Evolutionary conservation across 1,284 basidiomycete genomes (phyloP).

Genomic region (Puccinia triticina): DNA sequence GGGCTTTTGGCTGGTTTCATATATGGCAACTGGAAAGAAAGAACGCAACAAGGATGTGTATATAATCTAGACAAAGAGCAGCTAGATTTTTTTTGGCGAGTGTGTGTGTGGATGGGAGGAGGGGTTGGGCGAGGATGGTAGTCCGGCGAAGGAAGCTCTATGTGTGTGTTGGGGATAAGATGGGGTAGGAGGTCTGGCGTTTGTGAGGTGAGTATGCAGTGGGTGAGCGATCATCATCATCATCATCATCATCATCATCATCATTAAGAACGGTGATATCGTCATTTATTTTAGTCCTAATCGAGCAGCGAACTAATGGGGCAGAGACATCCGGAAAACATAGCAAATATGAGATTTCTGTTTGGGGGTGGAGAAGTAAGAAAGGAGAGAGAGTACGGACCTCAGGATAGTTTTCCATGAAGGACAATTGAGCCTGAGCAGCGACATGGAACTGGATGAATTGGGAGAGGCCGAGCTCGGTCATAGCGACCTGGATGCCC

Average conservation of each 20-base stretch:
- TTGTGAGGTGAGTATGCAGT: neutral
- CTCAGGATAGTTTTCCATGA: constrained; percentile 78
- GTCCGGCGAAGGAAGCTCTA: too few species aligned
- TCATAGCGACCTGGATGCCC: constrained; percentile 82
- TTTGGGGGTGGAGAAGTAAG: neutral
- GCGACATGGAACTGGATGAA: constrained; percentile 63
- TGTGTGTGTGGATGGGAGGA: too few species aligned
- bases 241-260: too few species aligned
- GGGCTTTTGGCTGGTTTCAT: too few species aligned
- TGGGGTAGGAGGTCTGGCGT: neutral
- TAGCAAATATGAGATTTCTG: neutral
- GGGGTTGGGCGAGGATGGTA: too few species aligned
- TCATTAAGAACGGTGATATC: too few species aligned
- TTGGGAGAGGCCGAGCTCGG: constrained; percentile 84
- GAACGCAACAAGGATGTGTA: too few species aligned
- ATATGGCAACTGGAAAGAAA: too few species aligned
- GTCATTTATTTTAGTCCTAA: constrained; percentile 24
- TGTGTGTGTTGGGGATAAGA: neutral
- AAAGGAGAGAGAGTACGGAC: constrained; percentile 54
- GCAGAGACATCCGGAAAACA: neutral
- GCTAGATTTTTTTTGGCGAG: too few species aligned
- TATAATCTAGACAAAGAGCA: too few species aligned
- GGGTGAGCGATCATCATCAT: too few species aligned
- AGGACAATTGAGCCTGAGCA: constrained; percentile 76
- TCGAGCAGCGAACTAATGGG: constrained; percentile 26